Conservation (phyloP, 441 rosid species). For the Metrosideros polymorpha region DNA sequence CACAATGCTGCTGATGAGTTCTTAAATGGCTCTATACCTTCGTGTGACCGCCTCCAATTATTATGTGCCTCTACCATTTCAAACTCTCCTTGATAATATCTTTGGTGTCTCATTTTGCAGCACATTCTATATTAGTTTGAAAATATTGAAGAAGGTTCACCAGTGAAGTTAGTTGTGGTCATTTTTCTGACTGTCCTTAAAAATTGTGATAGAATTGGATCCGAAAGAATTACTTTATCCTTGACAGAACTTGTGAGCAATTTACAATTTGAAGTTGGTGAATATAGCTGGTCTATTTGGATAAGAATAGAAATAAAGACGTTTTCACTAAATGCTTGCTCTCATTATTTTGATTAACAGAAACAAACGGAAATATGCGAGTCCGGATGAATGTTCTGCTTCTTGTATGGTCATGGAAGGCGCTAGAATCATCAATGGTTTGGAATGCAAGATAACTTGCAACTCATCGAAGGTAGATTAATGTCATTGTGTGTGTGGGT, state of each 20-base stretch:
- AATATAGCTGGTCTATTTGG: neutral
- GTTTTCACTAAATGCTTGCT: neutral
- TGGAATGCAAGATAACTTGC: constrained; percentile 91
- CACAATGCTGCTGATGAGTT: neutral
- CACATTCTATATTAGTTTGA: neutral
- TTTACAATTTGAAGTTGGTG: neutral
- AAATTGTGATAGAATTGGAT: neutral
- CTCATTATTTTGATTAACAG: constrained; percentile 24
- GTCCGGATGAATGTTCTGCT: constrained; percentile 62
- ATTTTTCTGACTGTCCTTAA: neutral
- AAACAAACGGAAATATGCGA: constrained; percentile 57
- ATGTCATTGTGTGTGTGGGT: neutral
- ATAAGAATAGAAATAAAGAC: neutral
- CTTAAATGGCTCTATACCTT: neutral
- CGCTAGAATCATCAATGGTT: constrained; percentile 71
- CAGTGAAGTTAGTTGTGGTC: neutral
- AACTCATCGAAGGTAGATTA: constrained; percentile 63
- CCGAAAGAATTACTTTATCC: neutral
- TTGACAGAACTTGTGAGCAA: neutral
- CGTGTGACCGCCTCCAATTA: neutral
- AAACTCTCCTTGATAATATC: neutral
- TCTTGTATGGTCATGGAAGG: constrained; percentile 61
- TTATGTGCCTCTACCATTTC: neutral
- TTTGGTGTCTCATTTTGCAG: neutral
- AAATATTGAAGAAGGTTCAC: neutral